Evolutionary conservation across 2,329 filamentous ascomycete species (phyloP).

Genomic region (Scortechinia acanthostroma): DNA sequence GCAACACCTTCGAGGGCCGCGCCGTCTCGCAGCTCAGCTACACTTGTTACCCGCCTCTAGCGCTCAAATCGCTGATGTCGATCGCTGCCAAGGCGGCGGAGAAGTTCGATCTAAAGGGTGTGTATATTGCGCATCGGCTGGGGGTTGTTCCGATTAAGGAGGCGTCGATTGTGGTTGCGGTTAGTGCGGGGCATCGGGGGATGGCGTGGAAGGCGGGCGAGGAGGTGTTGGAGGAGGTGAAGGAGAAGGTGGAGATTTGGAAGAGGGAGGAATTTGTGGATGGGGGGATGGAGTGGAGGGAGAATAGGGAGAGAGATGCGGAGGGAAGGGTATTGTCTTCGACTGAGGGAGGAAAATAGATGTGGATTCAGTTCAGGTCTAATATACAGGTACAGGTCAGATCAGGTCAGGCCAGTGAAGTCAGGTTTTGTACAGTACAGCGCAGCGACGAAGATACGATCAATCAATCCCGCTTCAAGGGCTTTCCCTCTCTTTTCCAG

Average conservation of each 20-base stretch:
- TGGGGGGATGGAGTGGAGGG: slow-evolving; percentile 52
- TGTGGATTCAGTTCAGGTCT: no score
- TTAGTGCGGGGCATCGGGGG: slow-evolving; percentile 50
- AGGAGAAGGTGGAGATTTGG: slow-evolving; percentile 59
- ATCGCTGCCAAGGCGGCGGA: slow-evolving; percentile 32
- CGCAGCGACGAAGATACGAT: neutral
- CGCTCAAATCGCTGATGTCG: slow-evolving; percentile 31
- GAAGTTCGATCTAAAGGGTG: slow-evolving; percentile 40
- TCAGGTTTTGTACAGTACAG: neutral
- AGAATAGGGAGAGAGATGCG: slow-evolving; percentile 46
- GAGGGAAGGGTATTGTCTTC: slow-evolving; percentile 25
- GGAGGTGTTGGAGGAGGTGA: slow-evolving; percentile 55
- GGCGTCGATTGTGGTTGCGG: slow-evolving; percentile 57
- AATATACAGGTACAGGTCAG: no score
- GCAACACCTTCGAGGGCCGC: slow-evolving; percentile 36
- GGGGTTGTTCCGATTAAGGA: slow-evolving; percentile 56
- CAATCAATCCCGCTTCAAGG: neutral
- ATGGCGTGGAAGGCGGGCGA: slow-evolving; percentile 57
- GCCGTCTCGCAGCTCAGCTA: slow-evolving; percentile 40
- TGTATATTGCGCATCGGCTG: slow-evolving; percentile 52
- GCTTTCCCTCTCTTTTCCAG: slow-evolving; percentile 23
- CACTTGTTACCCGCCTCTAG: slow-evolving; percentile 38
- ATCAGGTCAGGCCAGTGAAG: neutral
- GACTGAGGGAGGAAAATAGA: neutral
- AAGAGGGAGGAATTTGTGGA: slow-evolving; percentile 55